Conservation (phyloP, 495 filamentous ascomycete species). For the Darksidea phi region DNA sequence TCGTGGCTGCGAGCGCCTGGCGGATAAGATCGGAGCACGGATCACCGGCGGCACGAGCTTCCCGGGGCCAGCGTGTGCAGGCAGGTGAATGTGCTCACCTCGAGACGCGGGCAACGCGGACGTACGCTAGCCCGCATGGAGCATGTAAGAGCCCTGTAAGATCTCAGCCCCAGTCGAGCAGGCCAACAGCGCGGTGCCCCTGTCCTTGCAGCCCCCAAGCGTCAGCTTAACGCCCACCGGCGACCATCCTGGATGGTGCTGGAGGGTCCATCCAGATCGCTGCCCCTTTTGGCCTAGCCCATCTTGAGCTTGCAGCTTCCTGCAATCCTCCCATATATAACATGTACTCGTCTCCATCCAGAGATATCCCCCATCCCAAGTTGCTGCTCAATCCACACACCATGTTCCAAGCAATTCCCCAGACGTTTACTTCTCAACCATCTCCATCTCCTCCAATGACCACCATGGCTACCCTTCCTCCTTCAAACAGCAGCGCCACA, state of each 20-base stretch:
- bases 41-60: constrained; percentile 10
- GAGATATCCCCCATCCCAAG: constrained; percentile 12
- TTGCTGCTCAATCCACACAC: constrained; percentile 5
- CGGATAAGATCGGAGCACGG: constrained; percentile 22
- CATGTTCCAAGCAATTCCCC: constrained; percentile 33
- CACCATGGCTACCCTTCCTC: constrained; percentile 21
- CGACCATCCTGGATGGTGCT: constrained; percentile 10
- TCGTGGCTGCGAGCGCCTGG: neutral
- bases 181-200: neutral
- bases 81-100: constrained; percentile 6
- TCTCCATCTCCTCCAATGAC: constrained; percentile 15
- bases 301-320: constrained; percentile 15
- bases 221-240: constrained; percentile 22
- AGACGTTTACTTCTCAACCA: constrained; percentile 13
- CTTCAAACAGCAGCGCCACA: constrained; percentile 12
- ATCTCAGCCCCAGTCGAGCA: constrained; percentile 24
- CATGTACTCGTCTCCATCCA: constrained; percentile 14
- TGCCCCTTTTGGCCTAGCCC: constrained; percentile 9
- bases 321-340: constrained; percentile 27
- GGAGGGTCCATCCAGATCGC: constrained; percentile 16
- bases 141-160: constrained; percentile 23
- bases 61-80: constrained; percentile 2
- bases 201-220: constrained; percentile 17
- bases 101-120: constrained; percentile 13
- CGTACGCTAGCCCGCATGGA: constrained; percentile 15